These are phyloP conservation scores for Populus trichocarpa DNA, from an alignment of 441 rosid genomes.

Conservation along the genomic window DNA sequence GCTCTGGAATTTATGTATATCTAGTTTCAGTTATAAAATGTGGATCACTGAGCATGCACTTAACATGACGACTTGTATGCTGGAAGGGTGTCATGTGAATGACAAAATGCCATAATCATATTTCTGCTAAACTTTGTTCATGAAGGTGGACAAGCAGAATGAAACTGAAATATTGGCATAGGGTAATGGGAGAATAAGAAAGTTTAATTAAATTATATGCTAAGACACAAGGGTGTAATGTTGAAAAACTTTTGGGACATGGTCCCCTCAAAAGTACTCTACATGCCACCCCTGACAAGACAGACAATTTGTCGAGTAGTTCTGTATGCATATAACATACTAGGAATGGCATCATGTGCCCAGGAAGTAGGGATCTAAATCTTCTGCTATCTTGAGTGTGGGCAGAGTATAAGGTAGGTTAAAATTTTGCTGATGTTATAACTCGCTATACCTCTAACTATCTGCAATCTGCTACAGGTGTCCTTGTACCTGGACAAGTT, in stretches of 20 bases:
- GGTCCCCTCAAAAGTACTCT: neutral
- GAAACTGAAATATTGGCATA: neutral
- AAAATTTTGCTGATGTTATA: neutral
- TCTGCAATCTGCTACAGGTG: slow-evolving; percentile 51
- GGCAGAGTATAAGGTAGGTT: neutral
- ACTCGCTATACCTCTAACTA: neutral
- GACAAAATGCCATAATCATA: neutral
- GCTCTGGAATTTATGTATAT: slow-evolving; percentile 4
- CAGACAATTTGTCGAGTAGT: neutral
- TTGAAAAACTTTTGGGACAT: neutral
- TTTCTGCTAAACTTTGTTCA: neutral
- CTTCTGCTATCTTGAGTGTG: neutral
- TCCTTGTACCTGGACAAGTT: slow-evolving; percentile 97
- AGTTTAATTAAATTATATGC: neutral
- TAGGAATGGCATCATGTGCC: neutral
- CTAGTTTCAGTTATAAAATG: neutral
- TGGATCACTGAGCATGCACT: neutral
- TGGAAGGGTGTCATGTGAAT: neutral
- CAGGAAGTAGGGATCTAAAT: neutral
- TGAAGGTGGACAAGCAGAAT: neutral
- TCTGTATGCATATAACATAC: neutral
- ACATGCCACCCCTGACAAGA: neutral
- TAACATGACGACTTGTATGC: neutral
- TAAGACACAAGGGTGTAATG: neutral
- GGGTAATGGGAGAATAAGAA: neutral